Percentiles rank a stretch among this genome's conserved stretches.
Conservation (phyloP, 495 filamentous ascomycete genomes). For the Trichoderma virens region DNA sequence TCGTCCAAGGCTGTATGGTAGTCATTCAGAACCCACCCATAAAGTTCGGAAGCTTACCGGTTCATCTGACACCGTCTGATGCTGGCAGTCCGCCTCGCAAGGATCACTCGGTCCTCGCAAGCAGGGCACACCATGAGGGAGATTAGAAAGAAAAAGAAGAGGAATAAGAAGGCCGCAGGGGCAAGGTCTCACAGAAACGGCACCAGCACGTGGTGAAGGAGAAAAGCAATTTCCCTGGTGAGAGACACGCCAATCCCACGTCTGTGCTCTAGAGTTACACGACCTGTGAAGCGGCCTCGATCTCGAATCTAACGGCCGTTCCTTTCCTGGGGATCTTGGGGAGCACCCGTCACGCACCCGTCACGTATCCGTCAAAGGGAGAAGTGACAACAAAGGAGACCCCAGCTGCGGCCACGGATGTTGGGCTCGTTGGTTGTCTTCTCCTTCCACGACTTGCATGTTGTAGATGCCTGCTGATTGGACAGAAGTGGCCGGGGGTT, state of each 20-base stretch:
- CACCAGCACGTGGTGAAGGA: background rate
- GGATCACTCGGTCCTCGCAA: background rate
- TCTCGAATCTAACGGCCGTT: background rate
- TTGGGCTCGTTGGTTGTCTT: no score
- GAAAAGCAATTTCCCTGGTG: background rate
- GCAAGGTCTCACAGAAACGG: background rate
- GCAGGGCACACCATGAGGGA: background rate
- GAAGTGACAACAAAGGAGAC: no score
- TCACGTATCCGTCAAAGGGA: no score
- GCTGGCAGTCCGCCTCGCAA: background rate
- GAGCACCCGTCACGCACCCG: no score
- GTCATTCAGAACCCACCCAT: background rate
- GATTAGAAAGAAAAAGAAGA: background rate
- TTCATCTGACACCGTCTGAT: background rate
- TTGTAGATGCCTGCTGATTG: no score
- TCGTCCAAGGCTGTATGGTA: no score
- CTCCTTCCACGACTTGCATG: no score
- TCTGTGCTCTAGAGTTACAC: background rate
- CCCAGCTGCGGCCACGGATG: no score
- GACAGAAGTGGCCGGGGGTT: no score
- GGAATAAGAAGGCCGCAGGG: background rate
- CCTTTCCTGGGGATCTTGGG: no score
- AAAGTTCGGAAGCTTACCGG: background rate
- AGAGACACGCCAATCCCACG: background rate
- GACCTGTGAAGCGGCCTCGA: background rate